Percentiles rank a stretch among this genome's conserved stretches.
Conservation (phyloP, 2,329 filamentous ascomycete species). For the Fusarium buxicola region DNA sequence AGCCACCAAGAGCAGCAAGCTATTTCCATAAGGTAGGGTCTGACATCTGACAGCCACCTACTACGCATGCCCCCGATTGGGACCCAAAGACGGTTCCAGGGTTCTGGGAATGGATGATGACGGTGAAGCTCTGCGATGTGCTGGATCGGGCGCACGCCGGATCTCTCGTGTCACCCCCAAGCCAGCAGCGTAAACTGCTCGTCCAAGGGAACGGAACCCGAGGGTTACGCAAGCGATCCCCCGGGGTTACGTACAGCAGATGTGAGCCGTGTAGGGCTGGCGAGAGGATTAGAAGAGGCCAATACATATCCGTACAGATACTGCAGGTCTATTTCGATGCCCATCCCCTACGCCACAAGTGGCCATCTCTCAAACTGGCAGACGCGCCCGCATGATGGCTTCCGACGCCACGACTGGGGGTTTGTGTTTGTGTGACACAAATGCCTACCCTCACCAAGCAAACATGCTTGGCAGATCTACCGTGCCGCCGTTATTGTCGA, state of each 20-base stretch:
- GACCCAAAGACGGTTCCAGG: slow-evolving; percentile 4
- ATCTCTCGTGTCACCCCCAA: slow-evolving; percentile 41
- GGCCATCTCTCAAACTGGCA: slow-evolving; percentile 15
- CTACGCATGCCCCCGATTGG: neutral
- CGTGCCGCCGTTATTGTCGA: slow-evolving; percentile 11
- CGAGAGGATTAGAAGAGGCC: neutral
- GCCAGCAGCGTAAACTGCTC: neutral
- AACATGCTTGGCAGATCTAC: slow-evolving; percentile 21
- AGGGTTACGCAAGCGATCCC: slow-evolving; percentile 17
- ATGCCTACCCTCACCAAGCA: slow-evolving; percentile 19
- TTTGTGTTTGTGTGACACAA: slow-evolving; percentile 16
- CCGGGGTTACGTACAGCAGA: slow-evolving; percentile 1
- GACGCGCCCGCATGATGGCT: slow-evolving; percentile 5
- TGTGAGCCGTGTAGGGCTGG: slow-evolving; percentile 24
- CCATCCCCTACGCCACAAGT: neutral
- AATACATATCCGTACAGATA: no score
- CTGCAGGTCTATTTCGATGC: slow-evolving; percentile 6
- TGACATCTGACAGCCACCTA: no score
- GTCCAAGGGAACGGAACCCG: slow-evolving; percentile 10
- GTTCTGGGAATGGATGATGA: slow-evolving; percentile 26
- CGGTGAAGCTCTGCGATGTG: slow-evolving; percentile 27
- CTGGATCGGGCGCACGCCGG: slow-evolving; percentile 41
- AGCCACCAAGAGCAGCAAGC: slow-evolving; percentile 3
- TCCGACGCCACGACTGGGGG: slow-evolving; percentile 27
- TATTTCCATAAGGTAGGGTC: neutral